Evolutionary conservation across 2,329 filamentous ascomycete species (phyloP), one percentile per base, ranked within the genome.

Genomic region (Colletotrichum sp.): DNA sequence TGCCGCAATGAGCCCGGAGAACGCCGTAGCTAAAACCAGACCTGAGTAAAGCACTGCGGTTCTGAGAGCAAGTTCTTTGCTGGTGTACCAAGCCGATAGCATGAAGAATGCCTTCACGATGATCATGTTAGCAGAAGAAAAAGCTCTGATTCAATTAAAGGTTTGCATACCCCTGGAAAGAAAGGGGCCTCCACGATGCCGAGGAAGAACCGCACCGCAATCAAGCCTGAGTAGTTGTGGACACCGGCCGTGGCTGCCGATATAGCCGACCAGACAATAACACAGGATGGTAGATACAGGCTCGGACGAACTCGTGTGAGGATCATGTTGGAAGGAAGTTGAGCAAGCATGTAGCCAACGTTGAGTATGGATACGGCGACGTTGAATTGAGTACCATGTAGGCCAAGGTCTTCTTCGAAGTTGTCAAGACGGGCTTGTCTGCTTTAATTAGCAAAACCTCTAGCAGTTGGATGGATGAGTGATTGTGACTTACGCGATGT

Each of bases 71-170:
- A 94, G 86, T 81, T 94, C 94, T 78, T 91, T 91, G 52, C 93
- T 88, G 0, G 92, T 94, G 80, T 95, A 95, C 93, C 93, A 95
- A 67, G 86, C 88, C 69, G 85, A 87, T 24, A 94, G 87, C 78
- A 91, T 93, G 84, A 92, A 94, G 18, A 74, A 60, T 5, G 24
- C 66, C 44, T 49, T 49, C 12, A 13, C n/a, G 18, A 49, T 49
- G n/a, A 49, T n/a, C 44, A 12, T 49, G 10, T 49, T 13, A 49
- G 44, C 44, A 13, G 44, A 21, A 49, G 6, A 21, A 12, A 12
- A 36, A 36, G 34, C 44, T 21, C 10, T 21, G 44, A 49, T 49
- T 49, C 10, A 0, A 2, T 49, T 2, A 6, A 21, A 21, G 6
- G 0, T 21, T 4, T 49, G 10, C 44, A 21, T 49, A 49, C 44